Evolutionary conservation across 768 basidiomycete species (phyloP).

Genomic region (Boletus pseudopeckii): DNA sequence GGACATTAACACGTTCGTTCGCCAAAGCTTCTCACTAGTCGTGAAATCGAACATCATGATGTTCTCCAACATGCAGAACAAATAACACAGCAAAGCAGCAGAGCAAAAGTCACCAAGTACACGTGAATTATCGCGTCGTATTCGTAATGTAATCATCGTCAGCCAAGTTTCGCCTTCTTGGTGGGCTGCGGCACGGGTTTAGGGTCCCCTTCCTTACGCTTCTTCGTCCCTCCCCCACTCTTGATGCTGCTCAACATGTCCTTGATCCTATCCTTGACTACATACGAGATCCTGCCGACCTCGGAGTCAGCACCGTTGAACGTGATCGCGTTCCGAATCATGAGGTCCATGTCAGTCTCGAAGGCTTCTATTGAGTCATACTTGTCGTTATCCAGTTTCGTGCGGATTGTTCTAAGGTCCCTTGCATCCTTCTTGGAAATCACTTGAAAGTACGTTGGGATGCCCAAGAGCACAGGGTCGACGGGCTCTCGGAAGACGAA

Average conservation of each 20-base stretch:
- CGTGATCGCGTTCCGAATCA: constrained; percentile 82
- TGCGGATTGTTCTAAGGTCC: constrained; percentile 78
- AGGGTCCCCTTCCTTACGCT: constrained; percentile 67
- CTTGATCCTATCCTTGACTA: constrained; percentile 48
- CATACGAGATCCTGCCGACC: constrained; percentile 62
- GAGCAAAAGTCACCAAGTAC: constrained; percentile 27
- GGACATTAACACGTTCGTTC: not conserved
- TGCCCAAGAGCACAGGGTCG: constrained; percentile 78
- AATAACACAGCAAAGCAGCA: constrained; percentile 31
- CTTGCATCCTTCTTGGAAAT: constrained; percentile 84
- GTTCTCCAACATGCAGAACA: constrained; percentile 9
- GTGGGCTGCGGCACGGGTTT: constrained; percentile 57
- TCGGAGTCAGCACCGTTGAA: constrained; percentile 86
- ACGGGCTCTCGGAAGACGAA: constrained; percentile 83
- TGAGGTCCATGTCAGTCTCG: constrained; percentile 81
- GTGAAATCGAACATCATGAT: not conserved
- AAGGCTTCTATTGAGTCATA: constrained; percentile 77
- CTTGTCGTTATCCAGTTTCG: constrained; percentile 77
- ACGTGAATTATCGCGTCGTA: constrained; percentile 26
- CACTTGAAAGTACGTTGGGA: constrained; percentile 86
- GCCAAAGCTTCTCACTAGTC: not conserved
- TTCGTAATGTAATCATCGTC: constrained; percentile 27
- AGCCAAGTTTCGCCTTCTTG: constrained; percentile 67
- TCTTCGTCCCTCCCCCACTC: constrained; percentile 50
- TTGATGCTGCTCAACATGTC: constrained; percentile 48